phyloP scores from a whole-genome alignment of 495 filamentous ascomycete genomes.

The Saxophila tyrrhenica region DNA sequence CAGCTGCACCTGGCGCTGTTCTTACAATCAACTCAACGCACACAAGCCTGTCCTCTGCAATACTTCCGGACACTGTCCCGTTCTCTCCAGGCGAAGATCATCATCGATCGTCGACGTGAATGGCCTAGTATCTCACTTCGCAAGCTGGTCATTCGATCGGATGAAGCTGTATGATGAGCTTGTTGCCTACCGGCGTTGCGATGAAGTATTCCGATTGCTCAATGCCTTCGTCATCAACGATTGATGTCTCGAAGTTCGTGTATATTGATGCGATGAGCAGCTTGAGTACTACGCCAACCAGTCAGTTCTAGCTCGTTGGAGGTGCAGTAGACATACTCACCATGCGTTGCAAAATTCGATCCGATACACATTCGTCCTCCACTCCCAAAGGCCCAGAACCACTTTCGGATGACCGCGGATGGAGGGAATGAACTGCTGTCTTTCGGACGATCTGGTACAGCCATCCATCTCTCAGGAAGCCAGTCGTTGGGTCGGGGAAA shows the following conservation, averaged over 20 bases:
- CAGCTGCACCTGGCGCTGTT: too few relatives aligned
- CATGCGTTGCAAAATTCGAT: conserved; percentile 58
- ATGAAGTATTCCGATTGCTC: conserved; percentile 28
- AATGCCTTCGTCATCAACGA: conserved; percentile 27
- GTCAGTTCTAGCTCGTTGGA: background rate
- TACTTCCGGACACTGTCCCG: too few relatives aligned
- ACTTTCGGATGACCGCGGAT: conserved; percentile 43
- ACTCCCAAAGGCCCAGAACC: conserved; percentile 79
- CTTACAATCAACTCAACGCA: too few relatives aligned
- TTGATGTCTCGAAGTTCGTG: conserved; percentile 24
- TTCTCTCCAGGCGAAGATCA: too few relatives aligned
- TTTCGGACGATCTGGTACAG: conserved; percentile 11
- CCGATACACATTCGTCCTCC: conserved; percentile 76
- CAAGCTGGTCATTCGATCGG: background rate
- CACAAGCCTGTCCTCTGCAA: too few relatives aligned
- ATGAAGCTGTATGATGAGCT: conserved; percentile 5
- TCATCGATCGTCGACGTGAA: too few relatives aligned
- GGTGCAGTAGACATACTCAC: background rate
- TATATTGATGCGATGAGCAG: conserved; percentile 28
- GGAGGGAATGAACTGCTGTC: background rate
- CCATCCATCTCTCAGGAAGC: conserved; percentile 29
- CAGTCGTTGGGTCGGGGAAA: conserved; percentile 25
- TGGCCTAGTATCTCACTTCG: too few relatives aligned
- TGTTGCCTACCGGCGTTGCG: conserved; percentile 24
- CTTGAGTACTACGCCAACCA: conserved; percentile 20